Evolutionary conservation across 306 rosid genomes (phyloP).

Genomic region (Hippophae tibetana): DNA sequence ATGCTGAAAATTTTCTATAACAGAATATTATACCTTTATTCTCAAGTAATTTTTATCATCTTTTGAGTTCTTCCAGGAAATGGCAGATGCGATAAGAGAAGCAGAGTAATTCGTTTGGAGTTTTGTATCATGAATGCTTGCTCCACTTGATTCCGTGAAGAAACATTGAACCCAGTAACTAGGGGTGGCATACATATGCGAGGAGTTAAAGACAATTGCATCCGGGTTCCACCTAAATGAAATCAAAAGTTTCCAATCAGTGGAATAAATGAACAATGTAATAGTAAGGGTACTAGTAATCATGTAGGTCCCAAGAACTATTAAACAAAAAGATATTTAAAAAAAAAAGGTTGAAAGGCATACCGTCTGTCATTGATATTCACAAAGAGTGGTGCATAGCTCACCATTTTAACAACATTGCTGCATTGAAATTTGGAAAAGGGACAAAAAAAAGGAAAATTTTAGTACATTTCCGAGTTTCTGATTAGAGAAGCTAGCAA

Average conservation of each 20-base stretch:
- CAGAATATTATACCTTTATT: constrained; percentile 46
- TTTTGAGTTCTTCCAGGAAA: constrained; percentile 32
- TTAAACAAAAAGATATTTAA: constrained; percentile 1
- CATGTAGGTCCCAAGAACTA: background rate
- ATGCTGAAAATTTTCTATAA: background rate
- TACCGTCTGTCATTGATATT: constrained; percentile 71
- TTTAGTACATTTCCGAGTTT: constrained; percentile 4
- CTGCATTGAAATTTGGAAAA: constrained; percentile 36
- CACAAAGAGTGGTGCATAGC: constrained; percentile 98
- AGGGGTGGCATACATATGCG: constrained; percentile 71
- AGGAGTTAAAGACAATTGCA: constrained; percentile 81
- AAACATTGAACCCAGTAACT: constrained; percentile 83
- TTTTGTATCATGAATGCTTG: constrained; percentile 51
- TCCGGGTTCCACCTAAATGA: constrained; percentile 82
- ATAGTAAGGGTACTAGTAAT: background rate
- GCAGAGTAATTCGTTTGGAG: constrained; percentile 27
- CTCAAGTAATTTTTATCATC: constrained; percentile 28
- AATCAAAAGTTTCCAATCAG: constrained; percentile 13
- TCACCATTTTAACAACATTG: constrained; percentile 62
- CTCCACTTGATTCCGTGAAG: constrained; percentile 71
- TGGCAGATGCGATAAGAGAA: constrained; percentile 55
- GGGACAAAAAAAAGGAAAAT: background rate
- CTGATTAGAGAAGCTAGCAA: background rate
- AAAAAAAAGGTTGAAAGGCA: background rate
- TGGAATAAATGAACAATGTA: background rate